These are phyloP conservation scores for Russula olivacea DNA, from an alignment of 768 basidiomycete species.

Conservation along the genomic window DNA sequence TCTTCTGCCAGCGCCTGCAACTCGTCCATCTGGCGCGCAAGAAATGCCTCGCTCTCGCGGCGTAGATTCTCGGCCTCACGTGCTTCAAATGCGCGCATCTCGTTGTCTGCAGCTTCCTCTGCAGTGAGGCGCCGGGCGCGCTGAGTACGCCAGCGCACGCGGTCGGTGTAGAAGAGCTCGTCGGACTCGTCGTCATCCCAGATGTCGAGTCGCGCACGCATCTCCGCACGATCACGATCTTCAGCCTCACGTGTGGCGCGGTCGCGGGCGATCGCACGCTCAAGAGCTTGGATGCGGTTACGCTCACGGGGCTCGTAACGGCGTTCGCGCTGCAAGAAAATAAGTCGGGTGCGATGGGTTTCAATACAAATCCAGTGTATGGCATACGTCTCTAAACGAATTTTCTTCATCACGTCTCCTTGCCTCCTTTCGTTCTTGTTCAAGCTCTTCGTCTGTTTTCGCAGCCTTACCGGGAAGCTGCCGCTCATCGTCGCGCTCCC, in stretches of 20 bases:
- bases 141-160: slow-evolving; percentile 80
- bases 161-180: slow-evolving; percentile 87
- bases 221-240: slow-evolving; percentile 72
- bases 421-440: slow-evolving; percentile 71
- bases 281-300: slow-evolving; percentile 67
- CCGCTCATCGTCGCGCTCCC: slow-evolving; percentile 35
- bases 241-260: slow-evolving; percentile 67
- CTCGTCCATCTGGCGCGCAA: slow-evolving; percentile 92
- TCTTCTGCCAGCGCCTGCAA: slow-evolving; percentile 89
- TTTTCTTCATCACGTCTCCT: slow-evolving; percentile 74
- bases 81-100: slow-evolving; percentile 76
- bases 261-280: slow-evolving; percentile 70
- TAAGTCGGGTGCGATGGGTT: not conserved
- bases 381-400: slow-evolving; percentile 73
- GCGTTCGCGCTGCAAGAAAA: slow-evolving; percentile 65
- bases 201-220: slow-evolving; percentile 73
- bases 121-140: slow-evolving; percentile 63
- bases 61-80: slow-evolving; percentile 84
- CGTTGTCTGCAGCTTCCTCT: slow-evolving; percentile 80
- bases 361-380: slow-evolving; percentile 30
- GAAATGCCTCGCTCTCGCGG: slow-evolving; percentile 87
- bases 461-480: slow-evolving; percentile 33
- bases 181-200: slow-evolving; percentile 94
- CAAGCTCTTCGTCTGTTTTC: slow-evolving; percentile 86
- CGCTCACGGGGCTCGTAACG: slow-evolving; percentile 91